Evolutionary conservation across 208 protist species (phyloP), one percentile per base, ranked within the genome.

Genomic region (Acanthamoeba culbertsoni): DNA sequence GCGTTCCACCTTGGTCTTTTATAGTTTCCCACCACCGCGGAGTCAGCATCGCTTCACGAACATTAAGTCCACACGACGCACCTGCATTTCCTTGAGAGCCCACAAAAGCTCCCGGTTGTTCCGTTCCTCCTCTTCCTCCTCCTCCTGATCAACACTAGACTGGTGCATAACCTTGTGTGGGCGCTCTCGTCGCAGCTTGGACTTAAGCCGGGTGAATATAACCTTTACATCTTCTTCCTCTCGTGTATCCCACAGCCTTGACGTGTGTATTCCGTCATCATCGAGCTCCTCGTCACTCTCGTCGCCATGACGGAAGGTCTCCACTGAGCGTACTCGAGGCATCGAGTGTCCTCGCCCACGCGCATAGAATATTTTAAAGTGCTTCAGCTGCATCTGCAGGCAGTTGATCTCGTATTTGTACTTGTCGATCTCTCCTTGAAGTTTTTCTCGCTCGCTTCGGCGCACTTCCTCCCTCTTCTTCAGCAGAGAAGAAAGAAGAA

Each of bases 351-450:
- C 40, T 46, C 68, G 68, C 20, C 8, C 65, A 8, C 55, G n/a
- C n/a, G n/a, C 55, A 23, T 84, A 35, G 73, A 84, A 84, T 23
- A 7, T 43, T 43, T 55, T 84, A 43, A 84, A 51, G 45, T 84
- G 73, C 43, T 84, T 84, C 28, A 84, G n/a, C 43, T 84, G 73
- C 73, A 84, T 84, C 73, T 55, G 26, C 14, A 84, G 73, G n/a
- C 42, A 84, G 73, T 84, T 84, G 43, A 55, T 35, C 73, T 84
- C 73, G 43, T 55, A 84, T 43, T 84, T 84, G 73, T 84, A 84
- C 73, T 84, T 84, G 73, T 43, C 37, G 10, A 55, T 33, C 42
- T 35, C 43, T 43, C 55, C 42, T 43, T 48, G 23, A 20, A 84
- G 28, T 12, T 43, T 37, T 10, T 55, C 45, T 26, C 73, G 73